Percentiles rank a stretch among this genome's conserved stretches.
Conservation (phyloP, 192 early-diverging fungal genomes). For the Mycoemilia scoparia region DNA sequence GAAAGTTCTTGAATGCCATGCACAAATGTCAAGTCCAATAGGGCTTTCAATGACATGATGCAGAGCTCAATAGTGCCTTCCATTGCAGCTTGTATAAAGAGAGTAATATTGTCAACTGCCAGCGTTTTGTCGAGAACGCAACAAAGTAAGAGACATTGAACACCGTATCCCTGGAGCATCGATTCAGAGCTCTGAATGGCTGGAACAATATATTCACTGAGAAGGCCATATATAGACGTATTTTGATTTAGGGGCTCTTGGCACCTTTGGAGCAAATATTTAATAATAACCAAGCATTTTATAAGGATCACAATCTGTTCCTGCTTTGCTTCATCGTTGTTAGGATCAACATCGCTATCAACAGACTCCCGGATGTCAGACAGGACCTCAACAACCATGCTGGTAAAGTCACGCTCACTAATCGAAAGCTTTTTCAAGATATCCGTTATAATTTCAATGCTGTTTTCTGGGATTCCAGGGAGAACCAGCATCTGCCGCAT, state of each 20-base stretch:
- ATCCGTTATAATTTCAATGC: conserved; percentile 56
- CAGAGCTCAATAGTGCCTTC: conserved; percentile 33
- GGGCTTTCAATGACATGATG: conserved; percentile 48
- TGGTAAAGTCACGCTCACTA: conserved; percentile 76
- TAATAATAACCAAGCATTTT: conserved; percentile 49
- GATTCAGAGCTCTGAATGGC: conserved; percentile 46
- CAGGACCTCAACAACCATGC: conserved; percentile 65
- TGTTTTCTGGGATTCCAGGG: conserved; percentile 56
- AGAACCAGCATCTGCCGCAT: conserved; percentile 62
- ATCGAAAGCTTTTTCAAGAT: conserved; percentile 55
- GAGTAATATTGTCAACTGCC: conserved; percentile 45
- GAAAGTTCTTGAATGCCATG: conserved; percentile 28
- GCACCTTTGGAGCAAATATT: conserved; percentile 46
- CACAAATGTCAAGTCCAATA: conserved; percentile 28
- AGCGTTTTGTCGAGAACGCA: conserved; percentile 60
- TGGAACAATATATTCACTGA: conserved; percentile 54
- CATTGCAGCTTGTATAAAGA: conserved; percentile 49
- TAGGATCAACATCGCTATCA: conserved; percentile 9
- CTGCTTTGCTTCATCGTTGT: conserved; percentile 14
- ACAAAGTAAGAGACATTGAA: conserved; percentile 65
- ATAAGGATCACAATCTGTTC: conserved; percentile 36
- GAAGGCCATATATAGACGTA: conserved; percentile 50
- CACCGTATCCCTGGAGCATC: conserved; percentile 51
- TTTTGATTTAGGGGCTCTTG: conserved; percentile 49
- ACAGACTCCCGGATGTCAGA: conserved; percentile 49